These are phyloP conservation scores for Amorphotheca resinae DNA, from an alignment of 495 filamentous ascomycete genomes.

Conservation along the genomic window DNA sequence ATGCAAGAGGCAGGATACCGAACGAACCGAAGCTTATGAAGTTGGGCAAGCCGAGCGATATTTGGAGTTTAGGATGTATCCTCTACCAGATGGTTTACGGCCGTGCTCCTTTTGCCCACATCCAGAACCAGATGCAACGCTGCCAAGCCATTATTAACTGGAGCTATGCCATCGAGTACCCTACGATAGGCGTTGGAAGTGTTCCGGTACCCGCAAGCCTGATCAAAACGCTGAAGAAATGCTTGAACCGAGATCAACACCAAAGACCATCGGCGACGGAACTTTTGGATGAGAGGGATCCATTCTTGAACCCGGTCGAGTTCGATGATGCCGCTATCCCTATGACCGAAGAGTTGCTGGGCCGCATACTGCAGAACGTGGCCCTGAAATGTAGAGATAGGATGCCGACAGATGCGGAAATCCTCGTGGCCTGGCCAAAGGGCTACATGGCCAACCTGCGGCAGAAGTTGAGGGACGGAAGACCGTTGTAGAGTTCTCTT, in stretches of 20 bases:
- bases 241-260: slow-evolving; percentile 67
- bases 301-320: slow-evolving; percentile 68
- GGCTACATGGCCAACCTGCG: slow-evolving; percentile 20
- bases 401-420: slow-evolving; percentile 58
- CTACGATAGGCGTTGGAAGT: slow-evolving; percentile 59
- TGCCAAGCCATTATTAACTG: slow-evolving; percentile 83
- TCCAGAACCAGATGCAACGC: slow-evolving; percentile 63
- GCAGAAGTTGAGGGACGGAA: slow-evolving; percentile 18
- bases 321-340: slow-evolving; percentile 48
- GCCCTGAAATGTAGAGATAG: slow-evolving; percentile 59
- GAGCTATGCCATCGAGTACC: slow-evolving; percentile 71
- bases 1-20: slow-evolving; percentile 40
- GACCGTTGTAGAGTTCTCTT: slow-evolving; percentile 5
- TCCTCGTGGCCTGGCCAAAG: slow-evolving; percentile 51
- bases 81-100: slow-evolving; percentile 97
- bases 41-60: slow-evolving; percentile 86
- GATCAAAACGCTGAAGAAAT: slow-evolving; percentile 60
- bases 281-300: slow-evolving; percentile 57
- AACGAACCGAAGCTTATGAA: slow-evolving; percentile 71
- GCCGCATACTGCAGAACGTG: slow-evolving; percentile 63
- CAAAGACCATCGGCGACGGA: slow-evolving; percentile 66
- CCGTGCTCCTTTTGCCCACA: slow-evolving; percentile 82
- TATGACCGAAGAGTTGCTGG: slow-evolving; percentile 65
- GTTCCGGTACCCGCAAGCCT: slow-evolving; percentile 57
- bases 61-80: slow-evolving; percentile 94